Conservation (phyloP, 805 yeast genomes). For the Wickerhamomyces rabaulensis region DNA sequence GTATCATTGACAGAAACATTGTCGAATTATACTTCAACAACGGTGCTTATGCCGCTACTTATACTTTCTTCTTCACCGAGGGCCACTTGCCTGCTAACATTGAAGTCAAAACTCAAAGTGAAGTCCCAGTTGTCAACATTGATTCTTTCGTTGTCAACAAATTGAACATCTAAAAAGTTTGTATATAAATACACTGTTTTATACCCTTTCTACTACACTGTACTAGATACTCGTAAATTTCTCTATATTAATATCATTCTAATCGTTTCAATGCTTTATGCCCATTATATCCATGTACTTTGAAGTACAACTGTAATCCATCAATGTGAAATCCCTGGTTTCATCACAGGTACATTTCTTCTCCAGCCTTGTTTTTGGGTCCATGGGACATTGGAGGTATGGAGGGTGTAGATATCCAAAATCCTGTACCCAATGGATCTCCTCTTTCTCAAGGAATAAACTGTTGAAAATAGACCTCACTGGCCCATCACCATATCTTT, state of each 20-base stretch:
- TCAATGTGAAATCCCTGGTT: slow-evolving; percentile 66
- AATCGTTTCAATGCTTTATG: neutral
- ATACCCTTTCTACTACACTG: too few relatives aligned
- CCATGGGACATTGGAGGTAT: slow-evolving; percentile 70
- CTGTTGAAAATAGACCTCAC: slow-evolving; percentile 79
- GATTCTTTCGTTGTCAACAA: neutral
- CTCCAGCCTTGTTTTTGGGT: slow-evolving; percentile 47
- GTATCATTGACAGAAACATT: slow-evolving; percentile 27
- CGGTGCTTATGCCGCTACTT: slow-evolving; percentile 25
- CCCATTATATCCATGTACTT: slow-evolving; percentile 39
- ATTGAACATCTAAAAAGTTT: slow-evolving; percentile 2
- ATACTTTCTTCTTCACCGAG: slow-evolving; percentile 25
- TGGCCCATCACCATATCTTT: slow-evolving; percentile 93
- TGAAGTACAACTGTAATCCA: slow-evolving; percentile 62
- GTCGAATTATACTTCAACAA: slow-evolving; percentile 28
- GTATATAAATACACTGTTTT: neutral
- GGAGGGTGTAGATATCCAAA: slow-evolving; percentile 80
- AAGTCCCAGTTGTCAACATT: slow-evolving; percentile 1
- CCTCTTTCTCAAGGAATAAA: slow-evolving; percentile 56
- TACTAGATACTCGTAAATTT: too few relatives aligned
- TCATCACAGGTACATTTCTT: slow-evolving; percentile 74
- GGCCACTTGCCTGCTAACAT: slow-evolving; percentile 12
- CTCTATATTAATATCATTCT: neutral
- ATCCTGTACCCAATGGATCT: slow-evolving; percentile 72
- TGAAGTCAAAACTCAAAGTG: slow-evolving; percentile 11